A percentile compares a stretch with the other conserved stretches of the same genome.
Evolutionary conservation across 306 rosid species (phyloP).

Genomic region (Lathyrus oleraceus): DNA sequence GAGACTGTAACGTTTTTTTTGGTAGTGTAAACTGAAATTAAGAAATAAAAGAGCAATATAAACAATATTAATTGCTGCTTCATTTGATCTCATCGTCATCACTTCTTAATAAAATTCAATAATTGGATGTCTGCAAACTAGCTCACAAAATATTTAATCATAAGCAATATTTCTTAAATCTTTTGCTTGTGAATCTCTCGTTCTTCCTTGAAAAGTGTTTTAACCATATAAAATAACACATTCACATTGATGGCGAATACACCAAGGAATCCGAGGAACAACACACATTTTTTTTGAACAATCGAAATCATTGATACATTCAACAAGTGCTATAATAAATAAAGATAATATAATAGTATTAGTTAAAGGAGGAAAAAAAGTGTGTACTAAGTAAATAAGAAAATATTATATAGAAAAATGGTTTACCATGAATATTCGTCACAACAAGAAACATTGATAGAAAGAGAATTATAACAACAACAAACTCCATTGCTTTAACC

Average conservation of each 20-base stretch:
- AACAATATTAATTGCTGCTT: no score
- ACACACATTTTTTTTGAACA: background rate
- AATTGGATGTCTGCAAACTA: no score
- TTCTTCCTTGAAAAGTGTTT: background rate
- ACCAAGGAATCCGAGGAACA: background rate
- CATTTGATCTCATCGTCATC: no score
- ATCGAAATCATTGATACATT: background rate
- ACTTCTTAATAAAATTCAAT: no score
- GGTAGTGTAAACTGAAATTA: no score
- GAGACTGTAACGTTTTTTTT: no score
- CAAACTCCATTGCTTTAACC: background rate
- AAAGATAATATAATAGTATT: no score
- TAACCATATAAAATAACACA: background rate
- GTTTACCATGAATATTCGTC: background rate
- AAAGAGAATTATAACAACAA: background rate
- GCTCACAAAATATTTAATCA: no score
- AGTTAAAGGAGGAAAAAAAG: background rate
- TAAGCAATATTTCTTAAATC: background rate
- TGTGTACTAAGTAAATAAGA: background rate
- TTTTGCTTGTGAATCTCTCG: background rate
- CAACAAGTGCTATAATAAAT: background rate
- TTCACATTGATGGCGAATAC: background rate
- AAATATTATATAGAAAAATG: background rate
- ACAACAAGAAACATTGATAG: background rate
- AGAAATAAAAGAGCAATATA: no score